Evolutionary conservation across 352 stramenopile species (phyloP), one percentile per base, ranked within the genome.

Genomic region (Phytophthora pseudosyringae): DNA sequence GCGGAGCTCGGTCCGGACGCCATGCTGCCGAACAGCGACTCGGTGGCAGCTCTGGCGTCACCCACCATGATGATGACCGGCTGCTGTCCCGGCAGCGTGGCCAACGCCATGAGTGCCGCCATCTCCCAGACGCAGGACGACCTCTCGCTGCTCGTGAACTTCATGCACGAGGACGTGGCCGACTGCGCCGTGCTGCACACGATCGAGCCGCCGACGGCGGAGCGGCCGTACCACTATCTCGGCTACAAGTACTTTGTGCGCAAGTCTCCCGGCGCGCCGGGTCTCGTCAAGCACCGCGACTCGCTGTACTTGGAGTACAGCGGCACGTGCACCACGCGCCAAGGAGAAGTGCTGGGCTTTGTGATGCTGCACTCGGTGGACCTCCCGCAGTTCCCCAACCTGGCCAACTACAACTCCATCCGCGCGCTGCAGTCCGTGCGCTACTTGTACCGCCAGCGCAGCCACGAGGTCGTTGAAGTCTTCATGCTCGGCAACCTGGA

Each of bases 211-310:
- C 54, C 67, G 13, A 82, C 75, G 13, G 5, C 52, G 0, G 75
- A 81, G 18, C 41, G 67, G 2, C 80, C 80, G 1, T 81, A 81
- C 31, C 64, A 81, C 18, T 85, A 81, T 25, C 51, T 89, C 26
- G 80, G 76, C 12, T 86, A 80, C 73, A 89, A 89, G 66, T 89
- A 76, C 69, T 67, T 86, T 25, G 76, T 81, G 16, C 73, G 65
- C 31, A 76, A 75, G 31, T 72, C 78, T 0, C 68, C 75, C 5
- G 70, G 61, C 9, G 65, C 62, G 4, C 67, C 65, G 3, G 71
- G 75, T 15, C 45, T 82, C 18, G 60, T 85, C 31, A 78, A 77
- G 41, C 73, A 85, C 49, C 74, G 77, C 40, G 77, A 89, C 67
- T 69, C 66, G 18, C 36, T 84, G 35, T 89, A 83, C 51, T 35